Evolutionary conservation across 2,329 filamentous ascomycete genomes (phyloP).

Genomic region (Aspergillus niger): DNA sequence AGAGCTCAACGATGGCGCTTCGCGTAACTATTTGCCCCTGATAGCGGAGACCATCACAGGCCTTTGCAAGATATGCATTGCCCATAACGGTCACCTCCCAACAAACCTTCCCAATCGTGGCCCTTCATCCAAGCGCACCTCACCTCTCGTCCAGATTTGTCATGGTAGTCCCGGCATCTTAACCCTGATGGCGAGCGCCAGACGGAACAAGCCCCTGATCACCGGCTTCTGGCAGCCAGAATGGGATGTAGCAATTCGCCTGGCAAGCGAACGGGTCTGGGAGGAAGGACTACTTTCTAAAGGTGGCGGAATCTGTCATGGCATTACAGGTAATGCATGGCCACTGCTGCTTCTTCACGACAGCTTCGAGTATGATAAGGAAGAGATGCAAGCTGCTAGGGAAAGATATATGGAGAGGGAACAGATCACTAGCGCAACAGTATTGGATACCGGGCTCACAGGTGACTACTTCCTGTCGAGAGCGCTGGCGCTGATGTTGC

Average conservation of each 20-base stretch:
- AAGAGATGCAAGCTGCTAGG: constrained; percentile 25
- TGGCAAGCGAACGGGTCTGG: constrained; percentile 42
- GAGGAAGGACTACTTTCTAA: constrained; percentile 46
- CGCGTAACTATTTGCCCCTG: constrained; percentile 28
- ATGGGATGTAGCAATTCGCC: constrained; percentile 40
- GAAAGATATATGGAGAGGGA: constrained; percentile 24
- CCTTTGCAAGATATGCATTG: constrained; percentile 39
- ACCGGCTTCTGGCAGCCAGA: constrained; percentile 37
- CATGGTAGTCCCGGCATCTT: constrained; percentile 45
- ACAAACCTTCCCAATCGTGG: constrained; percentile 36
- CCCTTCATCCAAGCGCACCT: constrained; percentile 19
- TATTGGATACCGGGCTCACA: constrained; percentile 23
- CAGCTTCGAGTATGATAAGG: constrained; percentile 35
- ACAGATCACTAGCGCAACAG: neutral
- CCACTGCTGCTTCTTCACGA: constrained; percentile 41
- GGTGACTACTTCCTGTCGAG: constrained; percentile 43
- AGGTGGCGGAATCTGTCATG: constrained; percentile 46
- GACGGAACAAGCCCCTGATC: constrained; percentile 31
- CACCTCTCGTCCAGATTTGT: constrained; percentile 44
- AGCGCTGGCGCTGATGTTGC: constrained; percentile 40
- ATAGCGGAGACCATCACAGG: constrained; percentile 42
- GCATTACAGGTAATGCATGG: constrained; percentile 46
- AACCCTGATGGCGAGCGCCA: constrained; percentile 37
- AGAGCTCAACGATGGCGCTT: constrained; percentile 29
- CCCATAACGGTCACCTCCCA: constrained; percentile 41